phyloP scores from a whole-genome alignment of 129 eudicot genomes.

The Smallanthus sonchifolius region DNA sequence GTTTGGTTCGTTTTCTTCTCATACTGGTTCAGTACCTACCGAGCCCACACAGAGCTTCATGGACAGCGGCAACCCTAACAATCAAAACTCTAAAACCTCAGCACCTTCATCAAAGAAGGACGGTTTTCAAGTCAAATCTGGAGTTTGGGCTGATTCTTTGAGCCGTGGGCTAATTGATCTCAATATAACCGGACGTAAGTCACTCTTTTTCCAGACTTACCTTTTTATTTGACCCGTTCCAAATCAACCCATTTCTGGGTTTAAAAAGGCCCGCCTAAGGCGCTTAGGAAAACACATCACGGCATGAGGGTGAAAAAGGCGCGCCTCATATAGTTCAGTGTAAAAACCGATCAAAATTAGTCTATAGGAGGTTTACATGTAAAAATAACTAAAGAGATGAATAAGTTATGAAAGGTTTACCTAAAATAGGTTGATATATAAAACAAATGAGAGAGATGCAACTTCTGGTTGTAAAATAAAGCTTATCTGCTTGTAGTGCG shows the following conservation, averaged over 20 bases:
- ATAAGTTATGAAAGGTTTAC: no score
- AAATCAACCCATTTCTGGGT: background rate
- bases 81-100: conserved; percentile 35
- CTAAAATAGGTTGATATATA: no score
- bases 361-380: no score
- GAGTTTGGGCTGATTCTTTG: conserved; percentile 99
- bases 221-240: background rate
- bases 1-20: conserved; percentile 69
- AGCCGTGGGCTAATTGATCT: conserved; percentile 98
- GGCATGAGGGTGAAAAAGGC: no score
- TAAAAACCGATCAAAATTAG: no score
- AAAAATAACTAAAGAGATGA: no score
- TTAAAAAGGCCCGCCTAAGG: no score
- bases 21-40: conserved; percentile 35
- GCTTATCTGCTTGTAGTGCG: no score
- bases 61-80: conserved; percentile 28
- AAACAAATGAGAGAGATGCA: no score
- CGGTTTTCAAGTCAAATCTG: conserved; percentile 88
- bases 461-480: no score
- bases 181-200: conserved; percentile 94
- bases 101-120: conserved; percentile 52
- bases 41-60: conserved; percentile 34
- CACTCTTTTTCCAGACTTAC: background rate
- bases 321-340: no score
- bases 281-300: no score